Evolutionary conservation across 768 basidiomycete genomes (phyloP), one percentile per base, ranked within the genome.

Genomic region (Phylloporus arenicola): DNA sequence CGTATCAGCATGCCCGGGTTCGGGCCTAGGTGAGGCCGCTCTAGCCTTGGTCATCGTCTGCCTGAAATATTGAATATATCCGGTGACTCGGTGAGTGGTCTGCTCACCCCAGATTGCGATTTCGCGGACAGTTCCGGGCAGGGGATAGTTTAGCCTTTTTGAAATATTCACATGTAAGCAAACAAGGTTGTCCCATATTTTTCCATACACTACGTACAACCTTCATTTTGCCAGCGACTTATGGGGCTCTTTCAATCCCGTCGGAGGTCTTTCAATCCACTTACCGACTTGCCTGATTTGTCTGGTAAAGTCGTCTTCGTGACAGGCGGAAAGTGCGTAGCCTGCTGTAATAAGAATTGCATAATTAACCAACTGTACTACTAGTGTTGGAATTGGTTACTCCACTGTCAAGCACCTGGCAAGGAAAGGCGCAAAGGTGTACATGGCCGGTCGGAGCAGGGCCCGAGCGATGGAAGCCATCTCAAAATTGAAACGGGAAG

Each of bases 391-490:
- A 1, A 70, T 80, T 14, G 82, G 82, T 0, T 76, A 72, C 54
- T 70, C 70, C 0, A 82, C 77, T 0, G 72, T 80, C 17, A 70
- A 72, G 45, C 73, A 75, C 53, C 75, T 85, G 17, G 79, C 74
- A 0, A 68, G 71, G 7, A 70, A 65, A 8, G 80, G 82, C 14
- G 81, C 81, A 5, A 83, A 78, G 56, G 78, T 83, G 6, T 83
- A 83, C 55, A 71, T 84, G 53, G 78, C 73, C 0, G 75, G 79
- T 7, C 73, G 82, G 16, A 73, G 69, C 53, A 75, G 77, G 53
- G 56, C 57, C 14, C 72, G 67, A 42, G 81, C 77, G 8, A 68
- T 62, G 19, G 74, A 60, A 7, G 81, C 81, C 2, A 76, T 83
- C n/a, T 68, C 65, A 22, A 60, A 67, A 27, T 64, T 85, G 34